Conservation (phyloP, 2,329 filamentous ascomycete genomes). For the Blastomyces silverae region DNA sequence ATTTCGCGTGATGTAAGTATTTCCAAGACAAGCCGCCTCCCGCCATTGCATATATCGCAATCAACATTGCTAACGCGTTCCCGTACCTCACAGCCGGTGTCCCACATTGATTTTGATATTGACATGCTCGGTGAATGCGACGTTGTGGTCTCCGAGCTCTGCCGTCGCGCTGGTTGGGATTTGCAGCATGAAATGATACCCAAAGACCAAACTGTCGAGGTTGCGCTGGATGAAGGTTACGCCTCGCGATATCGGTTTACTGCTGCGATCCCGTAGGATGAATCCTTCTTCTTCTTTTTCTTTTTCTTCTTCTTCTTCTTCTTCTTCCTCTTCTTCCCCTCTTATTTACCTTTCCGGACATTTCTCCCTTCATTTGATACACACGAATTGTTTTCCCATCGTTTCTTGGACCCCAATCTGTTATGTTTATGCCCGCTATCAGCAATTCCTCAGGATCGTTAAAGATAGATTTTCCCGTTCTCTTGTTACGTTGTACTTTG, state of each 20-base stretch:
- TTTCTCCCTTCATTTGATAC: slow-evolving; percentile 8
- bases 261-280: slow-evolving; percentile 23
- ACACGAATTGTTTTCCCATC: neutral
- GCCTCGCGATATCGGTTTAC: slow-evolving; percentile 42
- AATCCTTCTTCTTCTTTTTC: slow-evolving; percentile 20
- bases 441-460: slow-evolving; percentile 6
- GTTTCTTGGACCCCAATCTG: slow-evolving; percentile 39
- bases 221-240: slow-evolving; percentile 46
- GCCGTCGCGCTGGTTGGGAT: slow-evolving; percentile 71
- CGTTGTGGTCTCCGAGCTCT: slow-evolving; percentile 78
- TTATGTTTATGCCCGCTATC: slow-evolving; percentile 45
- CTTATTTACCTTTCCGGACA: slow-evolving; percentile 20
- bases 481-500: slow-evolving; percentile 10
- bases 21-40: neutral
- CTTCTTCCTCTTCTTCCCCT: too few species aligned
- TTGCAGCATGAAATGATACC: slow-evolving; percentile 77
- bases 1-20: slow-evolving; percentile 64
- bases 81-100: slow-evolving; percentile 52
- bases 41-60: slow-evolving; percentile 16
- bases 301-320: too few species aligned
- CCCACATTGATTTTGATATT: slow-evolving; percentile 91
- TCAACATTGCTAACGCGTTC: slow-evolving; percentile 15
- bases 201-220: slow-evolving; percentile 54
- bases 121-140: slow-evolving; percentile 95
- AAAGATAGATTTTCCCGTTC: slow-evolving; percentile 1